Percentiles rank a stretch among this genome's conserved stretches.
Evolutionary conservation across 345 rosid genomes (phyloP).

Genomic region (Aquilaria sinensis): DNA sequence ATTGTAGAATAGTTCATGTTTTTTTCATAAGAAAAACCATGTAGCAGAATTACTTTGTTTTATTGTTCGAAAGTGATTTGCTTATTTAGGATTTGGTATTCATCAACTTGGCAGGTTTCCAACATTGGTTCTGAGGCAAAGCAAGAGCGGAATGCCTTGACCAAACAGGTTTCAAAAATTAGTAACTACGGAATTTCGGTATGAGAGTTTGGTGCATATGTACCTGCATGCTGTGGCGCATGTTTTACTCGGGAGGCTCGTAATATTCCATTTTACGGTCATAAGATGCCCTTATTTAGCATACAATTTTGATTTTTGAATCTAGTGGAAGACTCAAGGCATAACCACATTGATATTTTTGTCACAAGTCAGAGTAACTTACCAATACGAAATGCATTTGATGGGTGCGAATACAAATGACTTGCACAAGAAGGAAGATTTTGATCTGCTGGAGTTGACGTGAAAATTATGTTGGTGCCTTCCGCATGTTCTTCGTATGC

Average conservation of each 20-base stretch:
- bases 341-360: too few species aligned
- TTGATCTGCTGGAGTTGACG: too few species aligned
- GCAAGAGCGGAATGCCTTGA: conserved; percentile 59
- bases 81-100: background rate
- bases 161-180: conserved; percentile 79
- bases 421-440: too few species aligned
- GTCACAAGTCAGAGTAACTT: too few species aligned
- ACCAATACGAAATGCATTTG: too few species aligned
- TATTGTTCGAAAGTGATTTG: background rate
- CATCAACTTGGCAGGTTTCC: conserved; percentile 49
- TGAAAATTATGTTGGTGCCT: too few species aligned
- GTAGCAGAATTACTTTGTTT: background rate
- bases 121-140: conserved; percentile 62
- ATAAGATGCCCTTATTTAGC: too few species aligned
- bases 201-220: conserved; percentile 22
- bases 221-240: background rate
- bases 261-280: too few species aligned
- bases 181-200: conserved; percentile 85
- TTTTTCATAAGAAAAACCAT: background rate
- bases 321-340: too few species aligned
- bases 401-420: too few species aligned
- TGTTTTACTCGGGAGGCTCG: background rate
- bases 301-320: too few species aligned
- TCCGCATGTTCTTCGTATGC: too few species aligned
- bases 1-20: background rate